These are phyloP conservation scores for Austroboletus niveus DNA, from an alignment of 1,284 basidiomycete species.

Conservation along the genomic window DNA sequence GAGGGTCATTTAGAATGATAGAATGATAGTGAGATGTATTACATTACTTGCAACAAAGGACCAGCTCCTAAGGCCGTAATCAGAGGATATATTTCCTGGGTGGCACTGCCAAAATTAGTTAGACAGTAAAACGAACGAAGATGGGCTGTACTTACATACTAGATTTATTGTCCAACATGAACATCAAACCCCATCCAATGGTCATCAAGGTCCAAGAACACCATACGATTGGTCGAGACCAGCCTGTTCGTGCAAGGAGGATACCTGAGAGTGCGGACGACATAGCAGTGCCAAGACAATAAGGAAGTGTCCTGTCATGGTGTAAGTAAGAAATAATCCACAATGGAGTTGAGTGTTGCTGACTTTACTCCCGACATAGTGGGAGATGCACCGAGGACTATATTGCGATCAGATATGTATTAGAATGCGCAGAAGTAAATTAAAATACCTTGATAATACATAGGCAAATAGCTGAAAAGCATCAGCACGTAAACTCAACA, in stretches of 20 bases:
- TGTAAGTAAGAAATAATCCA: neutral
- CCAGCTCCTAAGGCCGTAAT: slow-evolving; percentile 37
- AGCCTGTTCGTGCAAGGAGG: slow-evolving; percentile 35
- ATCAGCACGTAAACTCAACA: neutral
- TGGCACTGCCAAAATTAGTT: slow-evolving; percentile 17
- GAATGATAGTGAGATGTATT: neutral
- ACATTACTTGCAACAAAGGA: slow-evolving; percentile 35
- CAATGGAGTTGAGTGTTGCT: neutral
- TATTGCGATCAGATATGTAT: slow-evolving; percentile 17
- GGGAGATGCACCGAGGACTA: slow-evolving; percentile 44
- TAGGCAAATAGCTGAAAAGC: slow-evolving; percentile 26
- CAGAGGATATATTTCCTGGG: slow-evolving; percentile 35
- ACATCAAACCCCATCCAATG: slow-evolving; percentile 37
- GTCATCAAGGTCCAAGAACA: slow-evolving; percentile 30
- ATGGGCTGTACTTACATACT: slow-evolving; percentile 15
- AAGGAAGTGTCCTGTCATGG: slow-evolving; percentile 40
- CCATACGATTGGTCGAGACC: slow-evolving; percentile 41
- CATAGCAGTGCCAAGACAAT: slow-evolving; percentile 37
- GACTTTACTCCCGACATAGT: slow-evolving; percentile 41
- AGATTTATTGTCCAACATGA: slow-evolving; percentile 32
- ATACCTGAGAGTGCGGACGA: slow-evolving; percentile 38
- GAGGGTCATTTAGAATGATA: neutral
- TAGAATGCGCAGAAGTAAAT: slow-evolving; percentile 1
- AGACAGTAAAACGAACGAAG: neutral
- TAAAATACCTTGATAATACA: slow-evolving; percentile 29